A percentile compares a stretch with the other conserved stretches of the same genome.
Evolutionary conservation across 352 stramenopile species (phyloP).

Genomic region (Phytophthora sp.): DNA sequence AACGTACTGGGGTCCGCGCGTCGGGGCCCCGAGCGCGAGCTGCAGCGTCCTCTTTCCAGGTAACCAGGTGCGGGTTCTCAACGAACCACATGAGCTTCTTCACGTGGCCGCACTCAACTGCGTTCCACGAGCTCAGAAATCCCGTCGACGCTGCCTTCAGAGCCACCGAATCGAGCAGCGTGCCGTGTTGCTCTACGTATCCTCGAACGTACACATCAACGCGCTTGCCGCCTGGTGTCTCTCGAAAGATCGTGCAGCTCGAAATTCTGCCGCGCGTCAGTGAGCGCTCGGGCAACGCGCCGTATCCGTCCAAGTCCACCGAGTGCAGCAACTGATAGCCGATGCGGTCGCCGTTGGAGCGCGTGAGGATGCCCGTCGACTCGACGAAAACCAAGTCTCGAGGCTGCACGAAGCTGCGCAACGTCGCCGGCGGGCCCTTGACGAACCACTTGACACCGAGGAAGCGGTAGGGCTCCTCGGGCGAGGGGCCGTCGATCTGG

Average conservation of each 20-base stretch:
- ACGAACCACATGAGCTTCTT: constrained; percentile 58
- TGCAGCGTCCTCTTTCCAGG: constrained; percentile 26
- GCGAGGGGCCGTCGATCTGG: constrained; percentile 34
- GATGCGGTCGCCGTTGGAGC: constrained; percentile 33
- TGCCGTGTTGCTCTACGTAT: constrained; percentile 48
- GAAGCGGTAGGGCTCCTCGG: constrained; percentile 44
- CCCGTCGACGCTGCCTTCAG: constrained; percentile 49
- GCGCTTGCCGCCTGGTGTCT: constrained; percentile 20
- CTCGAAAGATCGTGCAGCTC: constrained; percentile 46
- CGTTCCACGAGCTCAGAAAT: constrained; percentile 55
- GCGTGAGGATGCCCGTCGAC: constrained; percentile 36
- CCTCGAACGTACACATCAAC: constrained; percentile 51
- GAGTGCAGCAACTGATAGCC: constrained; percentile 54
- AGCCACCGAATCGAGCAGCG: constrained; percentile 41
- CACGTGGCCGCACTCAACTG: constrained; percentile 45
- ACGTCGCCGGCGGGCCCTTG: constrained; percentile 35
- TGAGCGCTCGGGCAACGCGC: constrained; percentile 23
- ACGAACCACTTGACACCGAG: constrained; percentile 62
- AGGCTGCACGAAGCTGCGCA: constrained; percentile 38
- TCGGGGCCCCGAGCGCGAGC: constrained; percentile 11
- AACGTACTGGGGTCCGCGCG: constrained; percentile 1
- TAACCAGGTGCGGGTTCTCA: constrained; percentile 34
- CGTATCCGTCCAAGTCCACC: constrained; percentile 41
- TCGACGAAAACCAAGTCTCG: constrained; percentile 55
- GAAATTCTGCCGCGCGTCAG: constrained; percentile 47